Evolutionary conservation across 768 basidiomycete species (phyloP).

Genomic region (Termitomyces sp.): DNA sequence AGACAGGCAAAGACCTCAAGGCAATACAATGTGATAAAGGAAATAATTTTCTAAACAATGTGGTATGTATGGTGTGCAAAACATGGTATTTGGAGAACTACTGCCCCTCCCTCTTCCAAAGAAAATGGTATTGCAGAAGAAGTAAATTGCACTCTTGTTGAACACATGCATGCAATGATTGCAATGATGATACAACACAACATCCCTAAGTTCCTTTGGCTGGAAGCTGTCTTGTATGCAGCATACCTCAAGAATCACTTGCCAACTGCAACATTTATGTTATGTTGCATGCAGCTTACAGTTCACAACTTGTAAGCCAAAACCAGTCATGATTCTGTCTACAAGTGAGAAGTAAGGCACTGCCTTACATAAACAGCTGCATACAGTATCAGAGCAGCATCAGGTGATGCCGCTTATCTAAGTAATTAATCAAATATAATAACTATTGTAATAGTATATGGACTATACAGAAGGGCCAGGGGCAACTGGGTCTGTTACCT

Average conservation of each 20-base stretch:
- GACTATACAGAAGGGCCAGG: too few relatives aligned
- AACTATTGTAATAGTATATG: too few relatives aligned
- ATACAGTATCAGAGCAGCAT: too few relatives aligned
- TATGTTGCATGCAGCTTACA: too few relatives aligned
- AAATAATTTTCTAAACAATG: neutral
- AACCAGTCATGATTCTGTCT: too few relatives aligned
- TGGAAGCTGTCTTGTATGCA: neutral
- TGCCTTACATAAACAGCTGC: too few relatives aligned
- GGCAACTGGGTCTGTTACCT: too few relatives aligned
- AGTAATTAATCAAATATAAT: too few relatives aligned
- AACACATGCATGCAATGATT: neutral
- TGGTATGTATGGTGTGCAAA: neutral
- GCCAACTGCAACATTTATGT: too few relatives aligned
- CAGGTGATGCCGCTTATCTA: too few relatives aligned
- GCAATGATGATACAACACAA: neutral
- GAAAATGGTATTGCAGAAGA: neutral
- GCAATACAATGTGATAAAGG: neutral
- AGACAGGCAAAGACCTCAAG: neutral
- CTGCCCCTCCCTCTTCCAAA: neutral
- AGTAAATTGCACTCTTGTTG: neutral
- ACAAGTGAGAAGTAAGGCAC: too few relatives aligned
- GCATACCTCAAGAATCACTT: neutral
- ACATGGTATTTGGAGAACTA: neutral
- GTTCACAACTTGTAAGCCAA: too few relatives aligned
- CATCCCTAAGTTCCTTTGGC: neutral